These are phyloP conservation scores for Trifolium pratense DNA, from an alignment of 306 rosid species.

Conservation along the genomic window DNA sequence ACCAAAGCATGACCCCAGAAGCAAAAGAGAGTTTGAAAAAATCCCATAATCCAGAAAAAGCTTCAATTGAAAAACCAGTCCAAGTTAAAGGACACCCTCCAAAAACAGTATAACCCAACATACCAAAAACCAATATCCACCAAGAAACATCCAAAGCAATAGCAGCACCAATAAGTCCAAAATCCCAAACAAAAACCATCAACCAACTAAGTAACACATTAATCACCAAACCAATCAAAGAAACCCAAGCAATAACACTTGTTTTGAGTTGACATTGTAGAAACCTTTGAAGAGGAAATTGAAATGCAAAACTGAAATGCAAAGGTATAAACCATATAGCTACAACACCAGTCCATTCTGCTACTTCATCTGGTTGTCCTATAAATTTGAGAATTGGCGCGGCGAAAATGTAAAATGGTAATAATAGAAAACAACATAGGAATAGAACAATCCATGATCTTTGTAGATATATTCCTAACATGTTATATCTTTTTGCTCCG, in stretches of 20 bases:
- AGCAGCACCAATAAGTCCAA: conserved; percentile 72
- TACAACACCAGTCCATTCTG: conserved; percentile 58
- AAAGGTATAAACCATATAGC: conserved; percentile 75
- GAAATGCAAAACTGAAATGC: conserved; percentile 82
- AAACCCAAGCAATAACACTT: conserved; percentile 58
- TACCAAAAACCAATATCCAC: conserved; percentile 68
- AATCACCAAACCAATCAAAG: conserved; percentile 49
- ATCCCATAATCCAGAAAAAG: conserved; percentile 75
- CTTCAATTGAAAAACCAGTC: conserved; percentile 64
- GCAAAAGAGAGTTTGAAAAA: conserved; percentile 69
- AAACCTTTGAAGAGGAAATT: conserved; percentile 73
- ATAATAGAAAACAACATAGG: conserved; percentile 51
- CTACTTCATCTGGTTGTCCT: conserved; percentile 69
- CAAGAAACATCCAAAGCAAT: conserved; percentile 67
- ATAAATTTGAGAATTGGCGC: conserved; percentile 57
- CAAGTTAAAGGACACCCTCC: conserved; percentile 82
- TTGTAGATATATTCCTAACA: conserved; percentile 75
- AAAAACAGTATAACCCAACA: conserved; percentile 44
- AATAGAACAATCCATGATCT: conserved; percentile 73
- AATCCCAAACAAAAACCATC: conserved; percentile 52
- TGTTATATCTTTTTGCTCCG: conserved; percentile 62
- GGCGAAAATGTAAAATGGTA: conserved; percentile 63
- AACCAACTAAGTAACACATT: conserved; percentile 57
- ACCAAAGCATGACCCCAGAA: conserved; percentile 82
- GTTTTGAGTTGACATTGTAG: conserved; percentile 78